Percentiles rank a stretch among this genome's conserved stretches.
Evolutionary conservation across 176 grass and related monocot genomes (phyloP).

Genomic region (Thalia dealbata): DNA sequence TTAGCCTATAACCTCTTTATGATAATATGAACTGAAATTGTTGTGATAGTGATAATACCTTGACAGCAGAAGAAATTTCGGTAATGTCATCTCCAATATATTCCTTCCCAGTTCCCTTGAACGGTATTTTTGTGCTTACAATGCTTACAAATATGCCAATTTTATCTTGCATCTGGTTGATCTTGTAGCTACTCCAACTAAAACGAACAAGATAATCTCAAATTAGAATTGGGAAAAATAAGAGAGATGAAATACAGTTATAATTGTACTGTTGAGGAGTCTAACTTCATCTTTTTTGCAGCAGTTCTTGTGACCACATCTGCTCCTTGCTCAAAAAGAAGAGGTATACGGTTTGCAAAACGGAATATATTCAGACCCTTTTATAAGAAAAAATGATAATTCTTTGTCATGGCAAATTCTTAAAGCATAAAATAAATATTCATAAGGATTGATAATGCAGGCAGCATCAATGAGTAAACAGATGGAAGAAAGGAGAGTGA

Average conservation of each 20-base stretch:
- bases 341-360: constrained; percentile 95
- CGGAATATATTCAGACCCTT: constrained; percentile 94
- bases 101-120: constrained; percentile 95
- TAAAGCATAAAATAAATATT: no score
- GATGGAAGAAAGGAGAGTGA: no score
- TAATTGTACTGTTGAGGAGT: not conserved
- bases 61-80: constrained; percentile 73
- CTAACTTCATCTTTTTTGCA: constrained; percentile 75
- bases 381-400: not conserved
- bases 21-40: not conserved
- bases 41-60: constrained; percentile 42
- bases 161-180: constrained; percentile 89
- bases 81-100: constrained; percentile 98
- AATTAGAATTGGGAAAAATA: not conserved
- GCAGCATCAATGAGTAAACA: no score
- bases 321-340: constrained; percentile 95
- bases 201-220: constrained; percentile 16
- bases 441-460: no score
- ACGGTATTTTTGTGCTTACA: constrained; percentile 97
- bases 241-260: not conserved
- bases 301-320: constrained; percentile 98
- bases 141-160: constrained; percentile 96
- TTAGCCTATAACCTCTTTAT: not conserved
- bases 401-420: no score
- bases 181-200: constrained; percentile 92